A percentile compares a stretch with the other conserved stretches of the same genome.
Evolutionary conservation across 2,329 filamentous ascomycete genomes (phyloP).

Genomic region (Chaetomium sp.): DNA sequence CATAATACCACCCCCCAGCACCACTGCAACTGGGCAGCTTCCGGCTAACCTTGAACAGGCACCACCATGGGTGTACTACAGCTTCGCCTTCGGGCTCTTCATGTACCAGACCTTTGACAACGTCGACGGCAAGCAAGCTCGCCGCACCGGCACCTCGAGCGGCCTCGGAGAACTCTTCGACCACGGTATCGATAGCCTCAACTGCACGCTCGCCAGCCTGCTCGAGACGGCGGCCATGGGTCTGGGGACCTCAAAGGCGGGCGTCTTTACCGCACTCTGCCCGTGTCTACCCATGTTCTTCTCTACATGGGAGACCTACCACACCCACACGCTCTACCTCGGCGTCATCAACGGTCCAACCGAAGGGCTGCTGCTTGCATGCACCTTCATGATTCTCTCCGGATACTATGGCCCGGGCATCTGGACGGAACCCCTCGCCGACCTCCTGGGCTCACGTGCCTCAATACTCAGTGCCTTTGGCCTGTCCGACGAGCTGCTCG

Average conservation of each 20-base stretch:
- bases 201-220: conserved; percentile 88
- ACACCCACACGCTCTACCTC: conserved; percentile 93
- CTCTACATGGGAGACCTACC: conserved; percentile 98
- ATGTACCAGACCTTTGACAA: conserved; percentile 99
- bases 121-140: conserved; percentile 94
- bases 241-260: conserved; percentile 73
- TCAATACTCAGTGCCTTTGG: conserved; percentile 20
- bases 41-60: conserved; percentile 43
- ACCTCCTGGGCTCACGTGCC: conserved; percentile 54
- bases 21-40: no score
- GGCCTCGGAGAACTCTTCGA: conserved; percentile 95
- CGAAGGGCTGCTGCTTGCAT: conserved; percentile 87
- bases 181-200: conserved; percentile 95
- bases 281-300: conserved; percentile 98
- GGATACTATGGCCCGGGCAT: conserved; percentile 83
- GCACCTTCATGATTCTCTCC: conserved; percentile 75
- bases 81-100: conserved; percentile 92
- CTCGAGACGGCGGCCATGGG: conserved; percentile 92
- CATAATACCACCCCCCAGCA: not conserved
- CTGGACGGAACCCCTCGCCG: conserved; percentile 70
- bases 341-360: conserved; percentile 97
- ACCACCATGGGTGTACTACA: conserved; percentile 89
- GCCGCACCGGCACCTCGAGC: conserved; percentile 89
- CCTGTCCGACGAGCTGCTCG: conserved; percentile 51
- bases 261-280: conserved; percentile 84